Base-by-base conservation (phyloP, 768 basidiomycete species). In the Imleria badia region DNA sequence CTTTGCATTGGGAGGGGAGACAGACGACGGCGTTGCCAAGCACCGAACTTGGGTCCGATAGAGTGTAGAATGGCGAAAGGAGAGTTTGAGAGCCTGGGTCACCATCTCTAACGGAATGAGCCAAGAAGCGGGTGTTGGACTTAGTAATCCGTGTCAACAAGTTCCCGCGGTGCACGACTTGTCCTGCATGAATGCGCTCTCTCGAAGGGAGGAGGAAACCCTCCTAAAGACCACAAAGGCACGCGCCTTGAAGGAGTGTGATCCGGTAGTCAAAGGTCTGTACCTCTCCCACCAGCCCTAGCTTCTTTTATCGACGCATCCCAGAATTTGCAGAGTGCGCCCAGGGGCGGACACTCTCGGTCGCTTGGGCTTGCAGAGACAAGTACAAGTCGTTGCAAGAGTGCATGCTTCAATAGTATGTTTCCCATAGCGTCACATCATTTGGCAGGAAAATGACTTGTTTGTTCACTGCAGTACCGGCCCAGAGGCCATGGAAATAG, bases 291-390 rank as follows among this genome's bases (percentile, higher is more conserved):
- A 13, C 22, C n/a, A 4, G 45, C 26, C 14, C 15, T 35, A 30
- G 5, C n/a, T 26, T 19, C 23, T 45, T 20, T 45, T n/a, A 15
- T 13, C 42, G 54, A 61, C 43, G 23, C 26, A 20, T 14, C 31
- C 30, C 66, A 95, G 93, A 82, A 48, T 95, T 94, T 66, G 92
- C 92, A 15, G 78, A 84, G n/a, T 95, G 93, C 67, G 86, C 89
- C 2, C 75, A 80, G 50, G 91, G 91, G 9, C 82, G 93, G 9
- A 89, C 87, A 4, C 71, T 95, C 48, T 91, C 92, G 6, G 86
- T 94, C 23, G 86, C 86, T 14, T 95, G 93, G 93, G 82, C 85
- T 22, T 95, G 93, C 66, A 83, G 79, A 66, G 77, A 76, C 31
- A 79, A 86, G 66, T 81, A 89, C 50, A 84, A 81, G 62, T 75